Conservation (phyloP, 371 early-diverging fungal genomes). For the Mortierella sp. region DNA sequence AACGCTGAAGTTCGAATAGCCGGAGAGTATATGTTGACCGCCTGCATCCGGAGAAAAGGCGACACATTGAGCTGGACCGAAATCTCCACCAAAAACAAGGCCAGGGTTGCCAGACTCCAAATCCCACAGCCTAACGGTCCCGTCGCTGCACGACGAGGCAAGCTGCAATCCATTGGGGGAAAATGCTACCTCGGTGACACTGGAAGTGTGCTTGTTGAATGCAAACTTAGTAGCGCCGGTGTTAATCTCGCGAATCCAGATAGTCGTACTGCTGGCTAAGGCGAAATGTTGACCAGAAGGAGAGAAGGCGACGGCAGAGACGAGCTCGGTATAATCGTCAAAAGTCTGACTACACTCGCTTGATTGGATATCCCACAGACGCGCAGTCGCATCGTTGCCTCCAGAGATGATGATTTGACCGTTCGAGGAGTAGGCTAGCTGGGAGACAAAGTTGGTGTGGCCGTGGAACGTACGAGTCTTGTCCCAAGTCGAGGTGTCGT, state of each 20-base stretch:
- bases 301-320: not conserved
- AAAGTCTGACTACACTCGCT: not conserved
- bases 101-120: not conserved
- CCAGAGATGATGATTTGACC: not conserved
- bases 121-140: not conserved
- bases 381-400: conserved; percentile 2
- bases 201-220: not conserved
- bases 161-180: not conserved
- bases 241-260: not conserved
- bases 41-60: not conserved
- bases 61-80: not conserved
- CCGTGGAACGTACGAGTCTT: not conserved
- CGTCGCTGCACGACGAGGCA: not conserved
- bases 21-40: not conserved
- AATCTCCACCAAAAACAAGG: not conserved
- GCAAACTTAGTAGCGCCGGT: not conserved
- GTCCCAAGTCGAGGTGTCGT: not conserved
- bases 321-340: not conserved
- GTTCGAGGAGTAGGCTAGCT: conserved; percentile 7
- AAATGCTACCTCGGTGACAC: not conserved
- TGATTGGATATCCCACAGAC: not conserved
- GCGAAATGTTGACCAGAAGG: not conserved
- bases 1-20: not conserved
- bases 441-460: not conserved
- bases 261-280: not conserved